Evolutionary conservation across 176 grass and related monocot genomes (phyloP).

Genomic region (Coix lacrymajobi): DNA sequence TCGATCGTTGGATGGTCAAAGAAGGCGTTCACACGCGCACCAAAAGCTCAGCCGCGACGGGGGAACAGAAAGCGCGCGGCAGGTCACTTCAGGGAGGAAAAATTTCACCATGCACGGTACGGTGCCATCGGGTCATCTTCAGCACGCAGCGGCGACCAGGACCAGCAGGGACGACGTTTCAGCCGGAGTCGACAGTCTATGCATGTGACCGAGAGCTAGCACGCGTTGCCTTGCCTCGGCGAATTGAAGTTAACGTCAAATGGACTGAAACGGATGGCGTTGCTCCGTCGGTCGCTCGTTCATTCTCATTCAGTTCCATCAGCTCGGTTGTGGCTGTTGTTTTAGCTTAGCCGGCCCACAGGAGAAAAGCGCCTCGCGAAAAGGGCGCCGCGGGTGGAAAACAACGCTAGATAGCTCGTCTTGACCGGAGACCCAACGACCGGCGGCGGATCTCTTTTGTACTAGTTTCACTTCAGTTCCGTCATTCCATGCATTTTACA

Average conservation of each 20-base stretch:
- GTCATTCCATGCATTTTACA: constrained; percentile 1
- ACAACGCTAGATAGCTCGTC: background rate
- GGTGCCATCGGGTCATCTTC: background rate
- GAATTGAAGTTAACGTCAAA: background rate
- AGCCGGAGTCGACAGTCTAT: background rate
- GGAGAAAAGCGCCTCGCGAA: constrained; percentile 4
- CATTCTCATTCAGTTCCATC: too few relatives aligned
- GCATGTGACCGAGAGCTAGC: background rate
- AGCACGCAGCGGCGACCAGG: constrained; percentile 10
- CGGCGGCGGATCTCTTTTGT: background rate
- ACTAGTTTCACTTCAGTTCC: background rate
- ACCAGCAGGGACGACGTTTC: background rate
- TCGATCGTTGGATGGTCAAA: background rate
- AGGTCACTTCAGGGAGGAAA: constrained; percentile 15
- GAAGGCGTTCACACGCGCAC: background rate
- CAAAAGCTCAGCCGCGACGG: background rate
- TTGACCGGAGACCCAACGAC: constrained; percentile 30
- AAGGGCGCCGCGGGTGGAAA: background rate
- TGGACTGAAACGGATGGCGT: constrained; percentile 13
- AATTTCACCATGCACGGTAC: background rate
- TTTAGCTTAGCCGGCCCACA: background rate
- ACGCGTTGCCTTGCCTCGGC: background rate
- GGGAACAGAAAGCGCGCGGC: constrained; percentile 17
- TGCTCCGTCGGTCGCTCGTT: background rate
- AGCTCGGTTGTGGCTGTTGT: background rate